Evolutionary conservation across 2,329 filamentous ascomycete species (phyloP).

Genomic region (Colletotrichum sp.): DNA sequence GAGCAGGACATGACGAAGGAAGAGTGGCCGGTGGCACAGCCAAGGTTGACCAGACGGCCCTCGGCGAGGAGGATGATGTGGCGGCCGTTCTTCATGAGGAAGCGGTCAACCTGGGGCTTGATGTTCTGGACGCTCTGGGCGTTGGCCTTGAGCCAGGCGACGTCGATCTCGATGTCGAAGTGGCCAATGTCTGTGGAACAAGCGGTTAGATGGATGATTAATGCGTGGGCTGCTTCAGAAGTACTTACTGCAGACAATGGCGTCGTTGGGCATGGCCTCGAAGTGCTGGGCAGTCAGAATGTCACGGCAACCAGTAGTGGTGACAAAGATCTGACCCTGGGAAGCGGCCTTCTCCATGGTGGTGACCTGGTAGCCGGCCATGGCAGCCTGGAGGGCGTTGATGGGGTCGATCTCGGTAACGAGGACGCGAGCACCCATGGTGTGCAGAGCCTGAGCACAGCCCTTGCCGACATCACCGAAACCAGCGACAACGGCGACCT

Average conservation of each 20-base stretch:
- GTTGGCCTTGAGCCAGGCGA: conserved; percentile 99
- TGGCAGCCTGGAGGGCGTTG: conserved; percentile 98
- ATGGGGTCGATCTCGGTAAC: conserved; percentile 98
- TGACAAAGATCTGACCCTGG: conserved; percentile 96
- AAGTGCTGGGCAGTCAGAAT: conserved; percentile 94
- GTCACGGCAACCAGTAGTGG: conserved; percentile 98
- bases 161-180: conserved; percentile 99
- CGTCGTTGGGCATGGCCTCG: conserved; percentile 93
- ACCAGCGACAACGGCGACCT: conserved; percentile 96
- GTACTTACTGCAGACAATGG: conserved; percentile 92
- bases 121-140: conserved; percentile 94
- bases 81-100: conserved; percentile 88
- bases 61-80: conserved; percentile 99
- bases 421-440: conserved; percentile 96
- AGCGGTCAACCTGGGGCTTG: conserved; percentile 99
- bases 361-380: conserved; percentile 95
- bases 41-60: conserved; percentile 98
- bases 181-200: conserved; percentile 83
- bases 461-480: conserved; percentile 99
- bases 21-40: conserved; percentile 98
- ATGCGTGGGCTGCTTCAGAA: background rate
- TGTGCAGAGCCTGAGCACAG: conserved; percentile 92
- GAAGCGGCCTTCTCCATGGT: conserved; percentile 97
- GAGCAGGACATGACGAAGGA: conserved; percentile 99
- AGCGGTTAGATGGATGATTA: background rate